Base-by-base conservation (phyloP, 148 eudicot genomes). In the Camellia granthamiana region DNA sequence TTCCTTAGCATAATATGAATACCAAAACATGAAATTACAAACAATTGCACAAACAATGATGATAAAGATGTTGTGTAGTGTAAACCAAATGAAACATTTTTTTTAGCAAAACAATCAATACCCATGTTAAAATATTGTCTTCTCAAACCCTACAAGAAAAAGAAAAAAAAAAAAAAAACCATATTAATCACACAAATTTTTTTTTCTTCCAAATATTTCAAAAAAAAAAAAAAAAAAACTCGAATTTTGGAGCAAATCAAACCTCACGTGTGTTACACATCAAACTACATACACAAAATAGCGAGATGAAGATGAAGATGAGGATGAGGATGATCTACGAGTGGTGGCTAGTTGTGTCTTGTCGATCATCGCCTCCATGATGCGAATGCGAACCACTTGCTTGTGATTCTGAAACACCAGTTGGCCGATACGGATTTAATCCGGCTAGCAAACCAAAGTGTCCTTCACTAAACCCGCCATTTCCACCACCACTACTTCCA, bases 371-470 rank as follows among this genome's bases (percentile, higher is more conserved):
- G 3, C 89, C 93, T 1, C 85, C 88, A 69, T 85, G 91, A 42
- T 90, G 91, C 0, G 90, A 74, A 63, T 93, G 94, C 12, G 95
- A 89, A 64, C 92, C 92, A 56, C 94, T 89, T 2, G 89, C 88
- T 67, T 87, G 97, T 38, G 93, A 86, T n/a, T 94, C 95, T 1
- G 92, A 83, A 6, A 83, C 80, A 8, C 91, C 91, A 2, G 84
- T 81, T 0, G 83, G 73, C 47, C 94, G 79, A 23, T 91, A 90
- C 0, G 81, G 84, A 66, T 86, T 95, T 19, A 94, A 79, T 30
- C 97, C 98, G 1, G 91, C 71, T 19, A 92, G 84, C 63, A 91
- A 80, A 54, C 91, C 88, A 43, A 95, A 80, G 55, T 91, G 93
- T 23, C 90, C 92, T 41, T 93, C 95, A 16, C 84, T 67, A 6